These are phyloP conservation scores for Cordyceps fumosorosea DNA, from an alignment of 2,329 filamentous ascomycete species.

Conservation along the genomic window DNA sequence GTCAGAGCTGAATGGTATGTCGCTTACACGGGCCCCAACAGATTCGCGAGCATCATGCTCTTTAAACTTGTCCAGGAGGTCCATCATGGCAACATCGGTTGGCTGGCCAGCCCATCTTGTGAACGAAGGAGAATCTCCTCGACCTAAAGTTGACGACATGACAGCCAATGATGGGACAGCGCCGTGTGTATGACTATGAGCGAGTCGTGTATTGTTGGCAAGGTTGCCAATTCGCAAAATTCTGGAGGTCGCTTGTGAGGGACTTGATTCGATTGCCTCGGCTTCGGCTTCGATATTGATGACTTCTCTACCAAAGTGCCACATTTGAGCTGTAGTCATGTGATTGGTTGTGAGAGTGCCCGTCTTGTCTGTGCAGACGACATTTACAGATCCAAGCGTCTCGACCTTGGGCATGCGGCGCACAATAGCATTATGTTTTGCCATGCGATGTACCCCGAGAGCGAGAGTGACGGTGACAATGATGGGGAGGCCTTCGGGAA, in stretches of 20 bases:
- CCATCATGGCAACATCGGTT: conserved; percentile 94
- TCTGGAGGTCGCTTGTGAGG: conserved; percentile 67
- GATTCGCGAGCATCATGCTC: conserved; percentile 88
- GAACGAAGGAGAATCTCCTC: conserved; percentile 52
- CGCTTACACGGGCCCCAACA: conserved; percentile 72
- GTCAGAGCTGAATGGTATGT: conserved; percentile 94
- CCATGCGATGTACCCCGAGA: conserved; percentile 93
- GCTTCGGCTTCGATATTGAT: conserved; percentile 50
- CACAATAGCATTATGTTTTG: conserved; percentile 88
- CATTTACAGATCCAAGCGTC: conserved; percentile 95
- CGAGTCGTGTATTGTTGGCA: conserved; percentile 85
- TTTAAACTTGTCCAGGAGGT: conserved; percentile 82
- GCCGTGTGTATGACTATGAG: conserved; percentile 63
- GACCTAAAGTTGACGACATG: conserved; percentile 72
- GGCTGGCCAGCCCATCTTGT: conserved; percentile 96
- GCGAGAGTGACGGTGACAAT: conserved; percentile 97
- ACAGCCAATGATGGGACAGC: conserved; percentile 65
- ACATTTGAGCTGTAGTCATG: conserved; percentile 95
- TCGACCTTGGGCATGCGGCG: conserved; percentile 94
- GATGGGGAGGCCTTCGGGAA: conserved; percentile 92
- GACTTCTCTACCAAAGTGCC: conserved; percentile 71
- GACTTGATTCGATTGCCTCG: conserved; percentile 47
- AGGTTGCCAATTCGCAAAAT: conserved; percentile 92
- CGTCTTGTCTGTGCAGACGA: conserved; percentile 97
- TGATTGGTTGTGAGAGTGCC: conserved; percentile 94